Base-by-base conservation (phyloP, 164 flowering plant genomes). In the Sextonia rubra region DNA sequence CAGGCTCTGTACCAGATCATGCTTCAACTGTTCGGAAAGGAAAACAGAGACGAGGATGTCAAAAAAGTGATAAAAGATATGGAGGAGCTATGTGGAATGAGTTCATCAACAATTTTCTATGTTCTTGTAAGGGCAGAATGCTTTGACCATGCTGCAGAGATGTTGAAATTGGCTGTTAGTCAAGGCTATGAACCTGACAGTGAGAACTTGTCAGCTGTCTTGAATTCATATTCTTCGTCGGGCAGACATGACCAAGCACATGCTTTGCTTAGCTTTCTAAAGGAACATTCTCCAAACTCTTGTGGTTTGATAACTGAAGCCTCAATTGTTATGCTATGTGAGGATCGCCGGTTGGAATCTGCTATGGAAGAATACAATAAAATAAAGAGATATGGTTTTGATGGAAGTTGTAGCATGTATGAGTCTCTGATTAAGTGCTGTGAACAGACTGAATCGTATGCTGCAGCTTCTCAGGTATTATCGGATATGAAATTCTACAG, bases 401-500 rank as follows among this genome's bases (percentile, higher is more conserved):
- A 68, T 67, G 77, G 82, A 68, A 85, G 88, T 77, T 79, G 62
- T 67, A 77, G 80, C 30, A 77, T 91, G 85, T 95, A 87, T 70
- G 92, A 91, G 66, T 76, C 86, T 77, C 80, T 95, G 52, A 84
- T 95, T 76, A 82, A 82, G 60, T 80, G 88, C 77, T 90, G 97
- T 71, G 73, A 72, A 73, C 89, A 87, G 75, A 78, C 80, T 69
- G 86, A 87, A 76, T 79, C 71, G 6, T 80, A 81, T 71, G 76
- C 80, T 71, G 87, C 84, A 75, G 94, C 90, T 78, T 95, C 95
- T 82, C 99, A 91, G 79, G 70, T 93, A 47, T 88, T 85, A 61
- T 85, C 90, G 64, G 97, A 93, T 76, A 88, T 95, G 97, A 91
- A 83, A 76, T 88, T 89, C 75, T 75, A 56, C 77, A 86, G 88